Evolutionary conservation across 169 alveolate species (phyloP), one percentile per base, ranked within the genome.

Genomic region (Plasmodium yoelii): DNA sequence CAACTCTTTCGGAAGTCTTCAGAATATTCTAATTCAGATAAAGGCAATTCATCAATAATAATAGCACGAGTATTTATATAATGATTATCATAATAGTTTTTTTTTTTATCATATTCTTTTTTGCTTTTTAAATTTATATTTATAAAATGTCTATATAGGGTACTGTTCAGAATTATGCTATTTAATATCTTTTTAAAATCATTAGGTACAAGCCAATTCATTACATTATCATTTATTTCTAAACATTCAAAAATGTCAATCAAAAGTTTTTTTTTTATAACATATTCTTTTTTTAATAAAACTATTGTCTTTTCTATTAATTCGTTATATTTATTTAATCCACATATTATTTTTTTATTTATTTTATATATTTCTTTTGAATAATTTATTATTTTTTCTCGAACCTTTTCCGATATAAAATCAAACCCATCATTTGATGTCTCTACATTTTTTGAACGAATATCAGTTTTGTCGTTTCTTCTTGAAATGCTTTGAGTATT

Each of bases 41-140:
- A n/a, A 24, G 91, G 91, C 15, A 86, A 26, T 24, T 86, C 91
- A 72, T 86, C 91, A 19, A 86, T 44, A 42, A 86, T 70, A 39
- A 71, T 47, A 4, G 75, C 91, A 22, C 87, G 72, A 12, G 91
- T 86, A 49, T 26, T 53, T 47, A 86, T 71, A 86, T 26, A 86
- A 86, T 86, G 73, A 46, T 86, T 46, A 42, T 86, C 70, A 72
- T 86, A 86, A 63, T 69, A 69, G 24, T 28, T 59, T 57, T 61
- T 69, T 60, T 86, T 22, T 49, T 60, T 86, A 51, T 86, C 87
- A 18, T 70, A 73, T 86, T 86, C 74, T 18, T 57, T 69, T 2
- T 86, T 86, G 59, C 60, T 71, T 70, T 86, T 71, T 44, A 86
- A 55, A 71, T 86, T 64, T 26, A 86, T 59, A 44, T 86, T 63